Base-by-base conservation (phyloP, 257 asterid genomes). In the Ocimum tenuiflorum region DNA sequence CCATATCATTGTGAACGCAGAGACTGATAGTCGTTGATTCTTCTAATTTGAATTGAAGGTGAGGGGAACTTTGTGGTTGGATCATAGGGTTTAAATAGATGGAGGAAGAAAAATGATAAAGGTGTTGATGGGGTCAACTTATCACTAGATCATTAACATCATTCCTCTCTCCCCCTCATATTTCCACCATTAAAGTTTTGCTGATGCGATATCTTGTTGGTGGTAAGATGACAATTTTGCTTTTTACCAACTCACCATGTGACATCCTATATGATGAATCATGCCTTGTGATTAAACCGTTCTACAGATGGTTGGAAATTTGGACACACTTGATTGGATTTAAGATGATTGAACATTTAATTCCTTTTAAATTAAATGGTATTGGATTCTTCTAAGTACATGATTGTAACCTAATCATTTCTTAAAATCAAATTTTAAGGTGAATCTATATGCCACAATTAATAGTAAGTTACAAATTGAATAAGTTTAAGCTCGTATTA, bases 61-160 rank as follows among this genome's bases (percentile, higher is more conserved):
- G 61, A 69, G 41, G 79, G 73, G 73, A 73, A 51, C n/a, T 47
- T 46, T 48, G 12, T 47, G 12, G 24, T 39, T 62, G 64, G 64
- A 35, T 14, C 20, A 10, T 52, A 68, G 78, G 67, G 72, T 67
- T 73, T 81, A 70, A 66, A 81, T 73, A 81, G 70, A 3, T 27
- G 45, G 62, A 24, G 29, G 39, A 0, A 19, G 38, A 18, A 15
- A 29, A 6, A 50, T 27, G 31, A 27, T 27, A 13, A 22, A 29
- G 17, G 38, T 27, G 51, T 17, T 68, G 79, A 50, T 65, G 38
- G 65, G 60, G 46, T 57, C 52, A 50, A 23, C 45, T 42, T 49
- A 17, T 53, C 50, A 45, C 41, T 43, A 31, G 43, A 45, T 65
- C 7, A 47, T 79, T 61, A n/a, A 60, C 83, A 68, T 80, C 86